Evolutionary conservation across 441 rosid species (phyloP), one percentile per base, ranked within the genome.

Genomic region (Raphanus hybrid): DNA sequence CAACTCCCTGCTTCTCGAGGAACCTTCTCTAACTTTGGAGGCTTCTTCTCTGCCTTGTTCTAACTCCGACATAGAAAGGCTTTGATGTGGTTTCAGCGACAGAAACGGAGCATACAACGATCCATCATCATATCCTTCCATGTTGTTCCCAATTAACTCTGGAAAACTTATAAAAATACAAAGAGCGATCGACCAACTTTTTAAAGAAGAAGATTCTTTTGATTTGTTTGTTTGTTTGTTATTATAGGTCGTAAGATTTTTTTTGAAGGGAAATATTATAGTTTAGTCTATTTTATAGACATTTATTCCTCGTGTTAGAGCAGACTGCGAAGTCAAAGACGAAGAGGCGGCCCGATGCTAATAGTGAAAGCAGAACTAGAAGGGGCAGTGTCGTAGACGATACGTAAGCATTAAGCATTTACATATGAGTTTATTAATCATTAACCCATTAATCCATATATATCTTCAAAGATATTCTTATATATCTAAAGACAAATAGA

Each of bases 271-370:
- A 23, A 23, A 48, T 35, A 58, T 9, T 8, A 66, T 26, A 27
- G n/a, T 55, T 64, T 5, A 70, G 75, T 70, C 9, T 39, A 64
- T 14, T 78, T 59, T 78, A 78, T 72, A 76, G 75, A 70, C 57
- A 50, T 62, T 69, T 35, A 71, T 57, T 54, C 58, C 58, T 54
- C 58, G 58, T 54, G 58, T 15, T 54, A 7, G 23, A 2, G 66
- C 75, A 60, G 64, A 78, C 57, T 72, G 55, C 64, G 64, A 78
- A 69, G 78, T 74, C 74, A 78, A 74, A 78, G 70, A 62, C 39
- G 32, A 10, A 63, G 78, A 74, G 78, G 78, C 82, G 82, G 82
- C 82, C 78, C 78, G 78, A 2, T 78, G 78, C 60, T 74, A 32
- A 69, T 78, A 6, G 50, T 48, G 15, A 58, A 59, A 71, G 27